Evolutionary conservation across 139 green algal genomes (phyloP), one percentile per base, ranked within the genome.

Genomic region (Astrephomene gubernaculifera): DNA sequence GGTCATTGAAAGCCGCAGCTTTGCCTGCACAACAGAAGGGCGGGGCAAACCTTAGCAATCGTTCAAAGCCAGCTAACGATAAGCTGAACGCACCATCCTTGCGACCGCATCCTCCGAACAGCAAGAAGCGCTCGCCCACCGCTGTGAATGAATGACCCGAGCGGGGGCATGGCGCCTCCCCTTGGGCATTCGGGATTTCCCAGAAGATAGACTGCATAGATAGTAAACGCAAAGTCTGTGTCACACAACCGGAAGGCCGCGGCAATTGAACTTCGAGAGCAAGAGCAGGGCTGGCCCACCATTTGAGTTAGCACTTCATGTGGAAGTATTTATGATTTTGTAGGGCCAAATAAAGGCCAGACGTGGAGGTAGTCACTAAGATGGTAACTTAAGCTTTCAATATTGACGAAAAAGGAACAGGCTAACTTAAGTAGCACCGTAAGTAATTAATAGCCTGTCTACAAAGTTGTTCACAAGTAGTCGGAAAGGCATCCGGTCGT

Each of bases 141-240:
- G 87, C 92, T 7, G 91, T 95, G 84, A 98, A 95, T 3, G 89
- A 93, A 89, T 98, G 95, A 1, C 95, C 95, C n/a, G 92, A 94
- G 29, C 95, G 85, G 1, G 94, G 60, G 49, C 72, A 89, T 25
- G 95, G 95, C 31, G 87, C 82, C 27, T 86, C 81, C 12, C 91
- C 92, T 68, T 75, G 31, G 1, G 89, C 60, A 21, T 86, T 80
- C 10, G 86, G 86, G 22, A 91, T 61, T 69, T 89, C 86, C 86
- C 86, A 89, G 35, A 86, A 89, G 21, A 89, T 86, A 35, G 74
- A 86, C 85, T 89, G 85, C 85, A 53, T 69, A 65, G 6, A 65
- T 29, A 22, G 17, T 17, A 57, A 57, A 17, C 49, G 49, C 17
- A 12, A 57, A 57, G 49, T 17, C 17, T 57, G n/a, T n/a, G n/a